Conservation (phyloP, 164 flowering plant genomes). For the Dillenia turbinata region DNA sequence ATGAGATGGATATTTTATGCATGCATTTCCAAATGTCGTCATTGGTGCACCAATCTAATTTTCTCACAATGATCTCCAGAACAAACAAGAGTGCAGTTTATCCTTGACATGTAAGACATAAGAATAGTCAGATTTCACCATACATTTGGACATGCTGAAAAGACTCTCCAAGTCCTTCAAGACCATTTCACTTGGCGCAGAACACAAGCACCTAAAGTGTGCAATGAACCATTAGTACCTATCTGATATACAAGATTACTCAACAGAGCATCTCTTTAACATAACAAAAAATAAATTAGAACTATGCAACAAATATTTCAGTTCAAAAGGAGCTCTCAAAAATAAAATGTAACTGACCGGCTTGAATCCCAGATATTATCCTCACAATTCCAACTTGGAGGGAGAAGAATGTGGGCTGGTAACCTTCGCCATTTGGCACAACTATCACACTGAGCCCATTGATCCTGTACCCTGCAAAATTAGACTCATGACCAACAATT, state of each 20-base stretch:
- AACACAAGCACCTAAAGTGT: conserved; percentile 58
- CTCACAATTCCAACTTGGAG: conserved; percentile 78
- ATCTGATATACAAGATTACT: no score
- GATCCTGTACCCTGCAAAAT: conserved; percentile 66
- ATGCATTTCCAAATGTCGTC: no score
- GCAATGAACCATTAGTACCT: conserved; percentile 2
- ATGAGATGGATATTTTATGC: no score
- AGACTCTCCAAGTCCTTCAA: conserved; percentile 55
- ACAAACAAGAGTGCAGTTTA: no score
- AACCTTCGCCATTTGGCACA: conserved; percentile 90
- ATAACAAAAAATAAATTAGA: background rate
- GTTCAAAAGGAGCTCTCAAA: background rate
- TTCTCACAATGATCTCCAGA: no score
- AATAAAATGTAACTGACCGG: conserved; percentile 39
- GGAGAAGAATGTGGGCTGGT: conserved; percentile 72
- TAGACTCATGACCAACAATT: background rate
- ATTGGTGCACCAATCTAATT: no score
- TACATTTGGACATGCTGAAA: conserved; percentile 55
- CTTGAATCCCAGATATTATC: conserved; percentile 77
- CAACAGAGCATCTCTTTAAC: no score
- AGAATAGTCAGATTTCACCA: conserved; percentile 6
- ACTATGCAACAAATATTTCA: background rate
- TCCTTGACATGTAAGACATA: no score
- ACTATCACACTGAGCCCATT: conserved; percentile 94
- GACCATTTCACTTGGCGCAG: conserved; percentile 67